Base-by-base conservation (phyloP, 192 early-diverging fungal species). In the Coemansia sp. region DNA sequence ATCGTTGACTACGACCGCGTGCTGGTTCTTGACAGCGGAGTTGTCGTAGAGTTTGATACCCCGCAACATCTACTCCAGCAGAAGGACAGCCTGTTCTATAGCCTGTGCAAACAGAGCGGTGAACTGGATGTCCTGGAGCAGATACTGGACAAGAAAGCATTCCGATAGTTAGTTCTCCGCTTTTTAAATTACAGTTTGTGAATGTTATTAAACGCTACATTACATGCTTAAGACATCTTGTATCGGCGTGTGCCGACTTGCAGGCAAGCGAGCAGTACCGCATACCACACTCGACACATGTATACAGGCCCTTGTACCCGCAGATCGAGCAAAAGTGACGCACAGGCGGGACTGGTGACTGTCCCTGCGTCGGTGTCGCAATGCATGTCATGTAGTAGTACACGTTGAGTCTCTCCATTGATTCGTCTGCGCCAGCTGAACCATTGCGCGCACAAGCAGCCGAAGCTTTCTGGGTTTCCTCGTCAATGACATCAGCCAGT, bases 1-100 rank as follows among this genome's bases (percentile, higher is more conserved):
- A 87, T 95, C 52, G 88, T 87, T 9, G 89, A 89, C 58, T 94
- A 92, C 68, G 92, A 95, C 66, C 81, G 87, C 20, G 83, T 95
- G n/a, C 54, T 94, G 63, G 93, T 96, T 4, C 44, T 93, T 65
- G 89, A 91, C 61, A 81, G 83, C 13, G 94, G 94, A 1, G 48
- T 70, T 25, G 62, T 96, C 8, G 84, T 82, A 4, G 94, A 97
- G 66, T 91, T 85, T 85, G 94, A 90, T 55, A 83, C 85, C 8
- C 94, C 94, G 5, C 67, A 79, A n/a, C 76, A 59, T 3, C 75
- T 96, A 50, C 76, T 96, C 59, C 79, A 77, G 30, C 67, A 81
- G 11, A 65, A 81, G 22, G 79, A 81, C 47, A 82, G 88, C 50
- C 20, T 82, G 4, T 94, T 97, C 72, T 58, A 84, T 19, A 72